Evolutionary conservation across 305 asterid genomes (phyloP).

Genomic region (Galium porrigens): DNA sequence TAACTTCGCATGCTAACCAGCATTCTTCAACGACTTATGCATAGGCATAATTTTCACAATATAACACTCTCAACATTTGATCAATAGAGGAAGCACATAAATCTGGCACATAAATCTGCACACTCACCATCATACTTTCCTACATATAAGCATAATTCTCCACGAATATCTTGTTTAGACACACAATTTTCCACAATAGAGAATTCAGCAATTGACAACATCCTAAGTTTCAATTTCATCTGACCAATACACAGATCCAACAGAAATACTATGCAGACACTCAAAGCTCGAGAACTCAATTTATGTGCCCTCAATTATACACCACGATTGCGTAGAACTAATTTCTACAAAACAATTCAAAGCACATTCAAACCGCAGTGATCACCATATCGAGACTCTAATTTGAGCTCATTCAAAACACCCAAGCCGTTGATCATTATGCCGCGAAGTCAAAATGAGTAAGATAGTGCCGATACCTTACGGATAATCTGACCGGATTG

Average conservation of each 20-base stretch:
- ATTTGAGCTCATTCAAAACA: not conserved
- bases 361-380: not conserved
- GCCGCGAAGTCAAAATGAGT: not conserved
- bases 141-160: not conserved
- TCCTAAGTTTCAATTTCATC: not conserved
- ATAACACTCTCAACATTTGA: not conserved
- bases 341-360: not conserved
- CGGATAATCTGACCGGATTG: conserved; percentile 56
- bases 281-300: not conserved
- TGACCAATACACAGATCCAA: not conserved
- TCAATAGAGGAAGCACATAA: not conserved
- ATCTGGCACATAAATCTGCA: not conserved
- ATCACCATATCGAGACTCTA: not conserved
- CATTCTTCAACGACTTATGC: not conserved
- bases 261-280: not conserved
- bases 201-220: not conserved
- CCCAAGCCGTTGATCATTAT: not conserved
- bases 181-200: not conserved
- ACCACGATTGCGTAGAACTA: not conserved
- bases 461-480: conserved; percentile 34
- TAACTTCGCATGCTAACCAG: not conserved
- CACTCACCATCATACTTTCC: not conserved
- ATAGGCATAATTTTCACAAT: not conserved
- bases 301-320: too few relatives aligned
- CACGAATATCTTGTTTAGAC: too few relatives aligned